Base-by-base conservation (phyloP, 2,329 filamentous ascomycete species). In the Ophiostoma triangulosporum region DNA sequence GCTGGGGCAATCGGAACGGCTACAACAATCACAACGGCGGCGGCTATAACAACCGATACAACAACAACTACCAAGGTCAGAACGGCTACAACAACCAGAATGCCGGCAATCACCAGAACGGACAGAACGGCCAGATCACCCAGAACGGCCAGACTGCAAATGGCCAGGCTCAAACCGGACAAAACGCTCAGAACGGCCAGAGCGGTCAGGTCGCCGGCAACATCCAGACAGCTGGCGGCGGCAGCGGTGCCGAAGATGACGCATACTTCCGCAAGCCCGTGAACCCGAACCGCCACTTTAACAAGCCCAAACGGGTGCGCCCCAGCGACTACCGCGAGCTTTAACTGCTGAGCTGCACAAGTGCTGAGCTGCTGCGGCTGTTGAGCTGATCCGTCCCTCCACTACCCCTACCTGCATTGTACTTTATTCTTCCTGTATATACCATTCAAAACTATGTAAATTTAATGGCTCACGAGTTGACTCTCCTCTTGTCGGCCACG, bases 231-330 rank as follows among this genome's bases (percentile, higher is more conserved):
- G 33, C 15, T 14, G 52, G n/a, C 15, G 50, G 29, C 68, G 66
- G 22, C 43, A 36, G 27, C 2, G 82, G 77, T 55, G 80, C 81
- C 58, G 88, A 94, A 54, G 89, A 95, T 55, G 88, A 89, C 56
- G 87, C 93, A 6, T 98, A 98, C 69, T 94, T 97, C 66, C 80
- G 93, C 55, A 91, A 95, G 67, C 93, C 93, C 0, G 87, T 97
- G 57, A 98, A 98, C 65, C 91, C 90, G 2, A 87, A 95, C 64
- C 81, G 93, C 50, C 87, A 93, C 64, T 84, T 90, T 67, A 88
- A 89, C 63, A 80, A 86, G 62, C 83, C 88, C 62, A 80, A 84
- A 59, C 77, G 88, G 61, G 81, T 87, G 53, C 78, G 93, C 53
- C 90, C 90, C 11, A 93, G 88, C 65, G 93, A 98, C 69, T 97